phyloP scores from a whole-genome alignment of 2,329 filamentous ascomycete genomes.

The Alternaria ethzedia region DNA sequence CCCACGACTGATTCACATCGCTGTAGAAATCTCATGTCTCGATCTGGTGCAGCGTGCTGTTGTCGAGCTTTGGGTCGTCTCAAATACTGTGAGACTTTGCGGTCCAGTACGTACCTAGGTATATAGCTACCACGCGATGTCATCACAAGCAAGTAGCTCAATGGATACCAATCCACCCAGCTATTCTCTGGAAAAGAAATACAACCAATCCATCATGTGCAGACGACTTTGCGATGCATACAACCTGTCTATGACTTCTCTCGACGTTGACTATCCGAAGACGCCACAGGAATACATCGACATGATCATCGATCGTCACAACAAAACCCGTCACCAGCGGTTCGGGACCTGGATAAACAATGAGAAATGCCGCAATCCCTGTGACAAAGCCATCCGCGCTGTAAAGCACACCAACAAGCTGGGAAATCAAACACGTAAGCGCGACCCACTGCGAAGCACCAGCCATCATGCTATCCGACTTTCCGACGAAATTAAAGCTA shows the following conservation, averaged over 20 bases:
- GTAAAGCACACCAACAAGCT: background rate
- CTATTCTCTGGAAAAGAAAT: background rate
- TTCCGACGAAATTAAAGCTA: background rate
- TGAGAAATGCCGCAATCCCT: background rate
- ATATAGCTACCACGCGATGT: background rate
- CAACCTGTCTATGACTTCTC: background rate
- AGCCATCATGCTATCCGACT: background rate
- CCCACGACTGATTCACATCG: background rate
- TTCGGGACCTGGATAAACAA: background rate
- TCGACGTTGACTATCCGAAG: background rate
- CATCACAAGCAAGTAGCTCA: background rate
- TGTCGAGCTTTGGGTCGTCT: background rate
- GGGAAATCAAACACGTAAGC: background rate
- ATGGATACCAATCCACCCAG: rapidly evolving
- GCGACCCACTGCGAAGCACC: background rate
- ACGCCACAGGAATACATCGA: background rate
- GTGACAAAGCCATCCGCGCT: background rate
- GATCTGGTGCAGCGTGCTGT: background rate
- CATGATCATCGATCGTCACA: background rate
- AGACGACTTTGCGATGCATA: background rate
- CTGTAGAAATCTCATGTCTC: background rate
- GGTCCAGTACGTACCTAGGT: background rate
- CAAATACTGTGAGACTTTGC: background rate
- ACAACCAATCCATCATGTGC: background rate
- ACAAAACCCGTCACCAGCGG: background rate